Conservation (phyloP, 768 basidiomycete species). For the Psilocybe tampanensis region DNA sequence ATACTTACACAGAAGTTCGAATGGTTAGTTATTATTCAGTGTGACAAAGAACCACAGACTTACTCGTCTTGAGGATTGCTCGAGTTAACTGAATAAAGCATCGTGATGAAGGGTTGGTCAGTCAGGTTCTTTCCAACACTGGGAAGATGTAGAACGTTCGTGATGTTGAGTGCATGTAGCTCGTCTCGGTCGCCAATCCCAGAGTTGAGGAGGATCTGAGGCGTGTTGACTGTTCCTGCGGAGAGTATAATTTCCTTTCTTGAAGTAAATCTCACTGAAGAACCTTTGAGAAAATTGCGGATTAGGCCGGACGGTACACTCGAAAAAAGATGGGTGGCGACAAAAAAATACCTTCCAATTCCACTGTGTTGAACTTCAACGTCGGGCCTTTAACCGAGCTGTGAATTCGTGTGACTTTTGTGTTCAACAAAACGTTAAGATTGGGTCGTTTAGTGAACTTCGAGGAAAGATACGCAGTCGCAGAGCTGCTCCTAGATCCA, state of each 20-base stretch:
- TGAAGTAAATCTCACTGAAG: conserved; percentile 3
- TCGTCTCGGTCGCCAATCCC: conserved; percentile 29
- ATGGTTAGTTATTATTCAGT: too few relatives aligned
- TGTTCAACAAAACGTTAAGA: conserved; percentile 13
- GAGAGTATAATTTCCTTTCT: conserved; percentile 22
- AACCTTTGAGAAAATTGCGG: background rate
- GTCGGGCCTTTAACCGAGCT: background rate
- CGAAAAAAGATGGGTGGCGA: background rate
- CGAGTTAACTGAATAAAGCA: conserved; percentile 24
- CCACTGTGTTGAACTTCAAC: background rate
- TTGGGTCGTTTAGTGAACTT: conserved; percentile 3
- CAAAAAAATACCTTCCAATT: background rate
- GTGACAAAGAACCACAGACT: too few relatives aligned
- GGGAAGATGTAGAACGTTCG: conserved; percentile 25
- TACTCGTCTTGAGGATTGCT: too few relatives aligned
- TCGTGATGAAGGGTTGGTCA: conserved; percentile 27
- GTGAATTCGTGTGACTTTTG: conserved; percentile 3
- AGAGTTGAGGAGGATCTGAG: conserved; percentile 29
- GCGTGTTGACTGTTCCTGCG: conserved; percentile 32
- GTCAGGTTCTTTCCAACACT: conserved; percentile 30
- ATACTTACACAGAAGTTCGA: too few relatives aligned
- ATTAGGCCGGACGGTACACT: background rate
- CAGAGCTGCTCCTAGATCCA: conserved; percentile 14
- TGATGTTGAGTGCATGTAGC: conserved; percentile 29
- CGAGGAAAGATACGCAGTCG: conserved; percentile 7